These are phyloP conservation scores for Aspergillus mulundensis DNA, from an alignment of 495 filamentous ascomycete genomes.

Conservation along the genomic window DNA sequence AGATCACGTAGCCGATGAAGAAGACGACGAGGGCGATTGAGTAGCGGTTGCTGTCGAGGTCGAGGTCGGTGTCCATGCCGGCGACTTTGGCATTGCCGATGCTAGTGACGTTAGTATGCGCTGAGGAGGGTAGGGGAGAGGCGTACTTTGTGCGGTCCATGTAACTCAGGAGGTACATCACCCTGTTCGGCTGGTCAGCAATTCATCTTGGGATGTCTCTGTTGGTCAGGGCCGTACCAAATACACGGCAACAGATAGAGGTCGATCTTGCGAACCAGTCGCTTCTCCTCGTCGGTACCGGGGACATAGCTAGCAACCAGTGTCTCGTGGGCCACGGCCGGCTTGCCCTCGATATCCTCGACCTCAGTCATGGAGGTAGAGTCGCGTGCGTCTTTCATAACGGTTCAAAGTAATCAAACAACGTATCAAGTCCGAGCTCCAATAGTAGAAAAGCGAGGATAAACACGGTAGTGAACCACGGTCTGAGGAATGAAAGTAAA, in stretches of 20 bases:
- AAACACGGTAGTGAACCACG: not conserved
- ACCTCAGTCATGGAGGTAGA: conserved; percentile 9
- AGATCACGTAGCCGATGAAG: conserved; percentile 44
- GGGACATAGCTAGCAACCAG: not conserved
- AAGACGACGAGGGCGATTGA: conserved; percentile 30
- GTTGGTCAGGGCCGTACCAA: conserved; percentile 15
- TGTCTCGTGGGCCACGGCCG: not conserved
- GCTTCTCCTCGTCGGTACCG: conserved; percentile 1
- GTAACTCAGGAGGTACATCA: conserved; percentile 43
- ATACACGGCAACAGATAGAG: conserved; percentile 39
- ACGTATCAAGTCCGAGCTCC: no score
- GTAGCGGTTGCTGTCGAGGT: conserved; percentile 23
- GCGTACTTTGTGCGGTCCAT: conserved; percentile 28
- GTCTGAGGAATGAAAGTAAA: not conserved
- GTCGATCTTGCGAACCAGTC: conserved; percentile 41
- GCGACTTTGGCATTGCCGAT: conserved; percentile 40
- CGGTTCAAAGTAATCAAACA: no score
- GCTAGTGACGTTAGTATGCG: not conserved
- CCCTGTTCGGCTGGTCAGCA: not conserved
- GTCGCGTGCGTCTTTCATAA: conserved; percentile 6
- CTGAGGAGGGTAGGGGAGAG: not conserved
- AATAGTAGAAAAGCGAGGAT: not conserved
- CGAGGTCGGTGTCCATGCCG: conserved; percentile 34
- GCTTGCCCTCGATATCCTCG: not conserved
- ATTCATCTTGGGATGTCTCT: not conserved